A percentile compares a stretch with the other conserved stretches of the same genome.
phyloP scores from a whole-genome alignment of 768 basidiomycete genomes.

The Phlegmacium glaucopus region DNA sequence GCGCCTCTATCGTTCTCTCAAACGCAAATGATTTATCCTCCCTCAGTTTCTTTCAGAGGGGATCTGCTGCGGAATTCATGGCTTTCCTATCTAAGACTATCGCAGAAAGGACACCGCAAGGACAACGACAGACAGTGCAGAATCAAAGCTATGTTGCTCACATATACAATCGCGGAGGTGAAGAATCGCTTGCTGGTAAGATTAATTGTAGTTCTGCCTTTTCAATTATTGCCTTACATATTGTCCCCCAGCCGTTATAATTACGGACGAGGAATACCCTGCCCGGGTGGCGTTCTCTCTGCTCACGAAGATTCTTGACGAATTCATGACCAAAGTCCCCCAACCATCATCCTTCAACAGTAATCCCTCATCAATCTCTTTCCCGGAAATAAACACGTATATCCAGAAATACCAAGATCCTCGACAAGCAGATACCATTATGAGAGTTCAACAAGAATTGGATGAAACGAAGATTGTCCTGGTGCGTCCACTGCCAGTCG shows the following conservation, averaged over 20 bases:
- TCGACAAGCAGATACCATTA: constrained; percentile 93
- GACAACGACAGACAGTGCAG: constrained; percentile 92
- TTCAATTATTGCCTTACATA: background rate
- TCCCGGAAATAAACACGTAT: constrained; percentile 73
- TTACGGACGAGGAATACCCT: constrained; percentile 95
- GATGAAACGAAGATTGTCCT: constrained; percentile 99
- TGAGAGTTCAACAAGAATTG: constrained; percentile 96
- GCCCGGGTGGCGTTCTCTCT: constrained; percentile 95
- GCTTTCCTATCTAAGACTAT: constrained; percentile 93
- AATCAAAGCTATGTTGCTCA: constrained; percentile 93
- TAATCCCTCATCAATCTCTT: constrained; percentile 69
- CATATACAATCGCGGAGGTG: constrained; percentile 86
- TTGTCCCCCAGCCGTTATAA: constrained; percentile 66
- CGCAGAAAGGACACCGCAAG: constrained; percentile 79
- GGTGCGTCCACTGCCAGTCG: no score
- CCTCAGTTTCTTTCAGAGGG: constrained; percentile 92
- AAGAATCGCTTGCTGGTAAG: constrained; percentile 81
- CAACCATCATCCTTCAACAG: constrained; percentile 59
- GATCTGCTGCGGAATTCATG: constrained; percentile 89
- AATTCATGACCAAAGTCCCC: constrained; percentile 80
- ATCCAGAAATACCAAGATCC: constrained; percentile 96
- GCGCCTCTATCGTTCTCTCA: constrained; percentile 58
- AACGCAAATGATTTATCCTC: constrained; percentile 78
- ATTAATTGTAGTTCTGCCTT: no score
- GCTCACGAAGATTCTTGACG: constrained; percentile 89